Evolutionary conservation across 2,329 filamentous ascomycete genomes (phyloP), one percentile per base, ranked within the genome.

Genomic region (Xylariaceae sp.): DNA sequence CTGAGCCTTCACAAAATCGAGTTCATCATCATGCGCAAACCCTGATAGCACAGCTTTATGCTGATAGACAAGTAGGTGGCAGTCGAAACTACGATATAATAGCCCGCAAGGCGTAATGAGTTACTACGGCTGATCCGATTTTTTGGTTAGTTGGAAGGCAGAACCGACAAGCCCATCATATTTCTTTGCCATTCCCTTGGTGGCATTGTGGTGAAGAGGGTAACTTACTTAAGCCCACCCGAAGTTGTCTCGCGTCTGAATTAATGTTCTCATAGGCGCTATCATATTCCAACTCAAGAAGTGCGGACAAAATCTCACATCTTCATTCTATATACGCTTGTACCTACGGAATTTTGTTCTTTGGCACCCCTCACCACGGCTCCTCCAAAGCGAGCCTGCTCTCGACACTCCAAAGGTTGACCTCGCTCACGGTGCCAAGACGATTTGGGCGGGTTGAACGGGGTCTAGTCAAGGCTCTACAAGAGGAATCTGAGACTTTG

Each of bases 381-480:
- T 64, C 66, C n/a, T 60, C 53, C 34, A 71, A 70, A 62, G 66
- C 69, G 28, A 55, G 55, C 17, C 52, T 64, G 17, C 42, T 62
- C 6, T 12, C 41, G 13, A 59, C 19, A 28, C 45, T 69, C 19
- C 61, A 63, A 46, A 69, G 68, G 48, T 51, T 70, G 3, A 63
- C 57, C n/a, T 58, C 61, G 18, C 45, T 67, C 31, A 36, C 58
- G 13, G 19, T 68, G 12, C 66, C 69, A 31, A 67, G 57, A 31
- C 52, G 48, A 17, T 53, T 65, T 12, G 59, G 63, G 31, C 38
- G 42, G 14, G 14, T 41, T 10, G 60, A 68, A 33, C 57, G 79
- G 10, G 77, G 78, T 0, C 67, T 86, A 34, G 71, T 83, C 7
- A 75, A 73, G 61, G 80, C 78, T 1, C 67, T 85, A n/a, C 71